A percentile compares a stretch with the other conserved stretches of the same genome.
Conservation (phyloP, 1,284 basidiomycete genomes). For the Phellopilus nigrolimitatus region DNA sequence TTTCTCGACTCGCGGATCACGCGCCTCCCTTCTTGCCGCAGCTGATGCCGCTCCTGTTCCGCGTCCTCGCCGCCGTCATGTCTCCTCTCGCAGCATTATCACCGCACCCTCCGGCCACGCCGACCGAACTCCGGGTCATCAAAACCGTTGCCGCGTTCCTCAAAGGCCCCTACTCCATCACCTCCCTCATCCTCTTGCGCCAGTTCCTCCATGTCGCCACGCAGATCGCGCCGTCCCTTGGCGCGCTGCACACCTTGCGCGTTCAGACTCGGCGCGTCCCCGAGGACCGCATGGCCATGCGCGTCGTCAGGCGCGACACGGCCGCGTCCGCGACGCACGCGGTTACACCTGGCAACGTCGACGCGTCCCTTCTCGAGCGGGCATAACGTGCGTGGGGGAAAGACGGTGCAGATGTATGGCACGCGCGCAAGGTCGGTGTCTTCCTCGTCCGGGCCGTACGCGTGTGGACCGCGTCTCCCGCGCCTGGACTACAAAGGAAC, state of each 20-base stretch:
- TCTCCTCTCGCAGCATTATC: constrained; percentile 63
- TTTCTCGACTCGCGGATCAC: constrained; percentile 58
- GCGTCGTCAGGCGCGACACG: constrained; percentile 51
- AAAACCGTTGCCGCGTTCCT: constrained; percentile 53
- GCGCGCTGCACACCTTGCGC: constrained; percentile 64
- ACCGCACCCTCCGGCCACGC: constrained; percentile 32
- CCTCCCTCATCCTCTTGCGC: constrained; percentile 58
- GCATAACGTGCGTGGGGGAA: constrained; percentile 69
- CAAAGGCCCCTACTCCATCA: constrained; percentile 57
- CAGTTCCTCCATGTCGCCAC: constrained; percentile 35
- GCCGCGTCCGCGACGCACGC: constrained; percentile 50
- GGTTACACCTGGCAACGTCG: constrained; percentile 54
- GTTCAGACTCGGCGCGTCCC: constrained; percentile 58
- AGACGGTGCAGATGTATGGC: constrained; percentile 55
- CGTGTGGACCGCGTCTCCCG: constrained; percentile 40
- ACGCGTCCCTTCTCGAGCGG: constrained; percentile 57
- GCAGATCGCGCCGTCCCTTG: constrained; percentile 47
- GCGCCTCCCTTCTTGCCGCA: constrained; percentile 43
- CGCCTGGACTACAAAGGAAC: constrained; percentile 42
- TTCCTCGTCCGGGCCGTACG: constrained; percentile 47
- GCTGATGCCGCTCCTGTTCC: constrained; percentile 68
- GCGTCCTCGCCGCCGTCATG: constrained; percentile 56
- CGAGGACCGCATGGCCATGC: constrained; percentile 55
- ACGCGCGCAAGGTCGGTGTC: constrained; percentile 52
- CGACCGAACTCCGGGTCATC: constrained; percentile 49